phyloP scores from a whole-genome alignment of 495 filamentous ascomycete genomes.

The Penicillium bialowiezense region DNA sequence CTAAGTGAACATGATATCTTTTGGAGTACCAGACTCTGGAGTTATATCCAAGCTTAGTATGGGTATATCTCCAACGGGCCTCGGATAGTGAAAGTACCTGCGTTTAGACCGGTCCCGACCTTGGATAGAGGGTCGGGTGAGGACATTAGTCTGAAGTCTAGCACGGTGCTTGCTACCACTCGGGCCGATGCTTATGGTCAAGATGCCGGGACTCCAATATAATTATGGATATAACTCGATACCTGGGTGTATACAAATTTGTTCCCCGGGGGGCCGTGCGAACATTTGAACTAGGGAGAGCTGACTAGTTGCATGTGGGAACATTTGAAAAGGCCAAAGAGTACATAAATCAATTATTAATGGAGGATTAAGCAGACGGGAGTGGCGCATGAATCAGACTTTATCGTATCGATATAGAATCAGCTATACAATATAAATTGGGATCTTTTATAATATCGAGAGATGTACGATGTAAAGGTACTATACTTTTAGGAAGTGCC shows the following conservation, averaged over 20 bases:
- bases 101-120: conserved; percentile 6
- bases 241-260: neutral
- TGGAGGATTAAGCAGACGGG: neutral
- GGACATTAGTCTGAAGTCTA: conserved; percentile 5
- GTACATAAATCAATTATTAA: neutral
- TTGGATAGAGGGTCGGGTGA: neutral
- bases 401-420: no score
- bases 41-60: neutral
- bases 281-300: neutral
- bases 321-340: neutral
- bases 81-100: conserved; percentile 5
- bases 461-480: no score
- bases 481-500: no score
- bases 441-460: no score
- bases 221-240: neutral
- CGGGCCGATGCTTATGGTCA: conserved; percentile 6
- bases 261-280: neutral
- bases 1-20: conserved; percentile 4
- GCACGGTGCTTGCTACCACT: neutral
- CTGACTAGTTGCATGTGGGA: neutral
- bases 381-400: neutral
- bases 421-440: no score
- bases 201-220: neutral
- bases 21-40: neutral
- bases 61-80: neutral